Evolutionary conservation across 345 rosid genomes (phyloP).

Genomic region (Abelmoschus esculentus): DNA sequence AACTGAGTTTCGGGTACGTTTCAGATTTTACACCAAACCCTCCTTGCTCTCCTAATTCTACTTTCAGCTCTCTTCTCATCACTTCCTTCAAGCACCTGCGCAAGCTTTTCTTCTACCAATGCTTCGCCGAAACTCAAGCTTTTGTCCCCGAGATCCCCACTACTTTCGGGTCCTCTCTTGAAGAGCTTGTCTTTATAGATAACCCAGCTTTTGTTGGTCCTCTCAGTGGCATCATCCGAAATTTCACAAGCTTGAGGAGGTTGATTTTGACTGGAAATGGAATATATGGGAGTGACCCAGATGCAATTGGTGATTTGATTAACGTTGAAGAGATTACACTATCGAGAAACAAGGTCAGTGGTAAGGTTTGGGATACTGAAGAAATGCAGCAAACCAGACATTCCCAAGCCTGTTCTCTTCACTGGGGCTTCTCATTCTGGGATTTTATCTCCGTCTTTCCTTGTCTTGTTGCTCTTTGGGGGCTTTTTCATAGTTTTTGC

Average conservation of each 20-base stretch:
- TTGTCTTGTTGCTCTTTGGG: slow-evolving; percentile 14
- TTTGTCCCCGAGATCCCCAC: slow-evolving; percentile 27
- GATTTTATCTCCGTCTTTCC: slow-evolving; percentile 6
- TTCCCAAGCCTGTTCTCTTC: slow-evolving; percentile 17
- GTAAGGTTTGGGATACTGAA: slow-evolving; percentile 26
- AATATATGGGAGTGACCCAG: slow-evolving; percentile 41
- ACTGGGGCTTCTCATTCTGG: slow-evolving; percentile 3
- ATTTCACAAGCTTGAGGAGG: slow-evolving; percentile 42
- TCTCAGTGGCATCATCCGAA: slow-evolving; percentile 27
- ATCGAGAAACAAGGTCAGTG: slow-evolving; percentile 48
- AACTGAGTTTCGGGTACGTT: slow-evolving; percentile 53
- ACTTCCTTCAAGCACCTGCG: slow-evolving; percentile 46
- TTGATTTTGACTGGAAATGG: slow-evolving; percentile 53
- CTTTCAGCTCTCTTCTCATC: slow-evolving; percentile 46
- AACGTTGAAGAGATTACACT: slow-evolving; percentile 44
- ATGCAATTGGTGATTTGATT: slow-evolving; percentile 28
- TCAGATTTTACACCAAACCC: slow-evolving; percentile 58
- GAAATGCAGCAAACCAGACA: not conserved
- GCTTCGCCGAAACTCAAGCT: slow-evolving; percentile 38
- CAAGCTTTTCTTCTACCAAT: slow-evolving; percentile 56
- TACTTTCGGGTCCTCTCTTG: slow-evolving; percentile 33
- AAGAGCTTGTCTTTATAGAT: slow-evolving; percentile 52
- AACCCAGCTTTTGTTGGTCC: slow-evolving; percentile 47
- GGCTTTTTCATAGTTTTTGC: slow-evolving; percentile 8
- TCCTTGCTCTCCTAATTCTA: slow-evolving; percentile 45